These are phyloP conservation scores for Starmera caribaea DNA, from an alignment of 805 yeast genomes.

Conservation along the genomic window DNA sequence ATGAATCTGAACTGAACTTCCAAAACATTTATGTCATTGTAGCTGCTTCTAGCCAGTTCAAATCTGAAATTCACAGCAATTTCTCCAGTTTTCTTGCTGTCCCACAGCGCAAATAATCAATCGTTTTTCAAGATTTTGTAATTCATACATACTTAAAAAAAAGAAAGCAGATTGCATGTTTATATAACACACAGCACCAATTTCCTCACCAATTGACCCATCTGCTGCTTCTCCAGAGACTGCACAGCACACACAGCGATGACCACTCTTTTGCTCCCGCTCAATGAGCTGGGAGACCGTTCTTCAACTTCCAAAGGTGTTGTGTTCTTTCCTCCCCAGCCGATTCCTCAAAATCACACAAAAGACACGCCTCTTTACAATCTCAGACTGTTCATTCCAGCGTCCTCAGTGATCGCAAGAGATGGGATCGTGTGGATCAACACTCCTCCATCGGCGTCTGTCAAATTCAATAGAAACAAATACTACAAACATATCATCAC, in stretches of 20 bases:
- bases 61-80: no score
- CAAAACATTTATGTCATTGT: no score
- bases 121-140: no score
- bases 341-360: slow-evolving; percentile 24
- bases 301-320: slow-evolving; percentile 28
- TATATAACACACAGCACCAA: no score
- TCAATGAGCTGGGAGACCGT: slow-evolving; percentile 25
- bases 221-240: no score
- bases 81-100: no score
- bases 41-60: no score
- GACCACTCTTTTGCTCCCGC: slow-evolving; percentile 24
- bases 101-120: no score
- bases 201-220: no score
- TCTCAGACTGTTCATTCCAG: slow-evolving; percentile 56
- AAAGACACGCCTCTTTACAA: slow-evolving; percentile 35
- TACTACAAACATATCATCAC: slow-evolving; percentile 43
- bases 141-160: no score
- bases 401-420: slow-evolving; percentile 65
- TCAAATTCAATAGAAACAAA: slow-evolving; percentile 44
- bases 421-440: slow-evolving; percentile 70
- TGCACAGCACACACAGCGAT: slow-evolving; percentile 2
- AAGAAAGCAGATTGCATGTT: no score
- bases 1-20: no score
- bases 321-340: slow-evolving; percentile 28
- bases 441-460: slow-evolving; percentile 38